Evolutionary conservation across 257 asterid species (phyloP).

Genomic region (Jasminum sambac): DNA sequence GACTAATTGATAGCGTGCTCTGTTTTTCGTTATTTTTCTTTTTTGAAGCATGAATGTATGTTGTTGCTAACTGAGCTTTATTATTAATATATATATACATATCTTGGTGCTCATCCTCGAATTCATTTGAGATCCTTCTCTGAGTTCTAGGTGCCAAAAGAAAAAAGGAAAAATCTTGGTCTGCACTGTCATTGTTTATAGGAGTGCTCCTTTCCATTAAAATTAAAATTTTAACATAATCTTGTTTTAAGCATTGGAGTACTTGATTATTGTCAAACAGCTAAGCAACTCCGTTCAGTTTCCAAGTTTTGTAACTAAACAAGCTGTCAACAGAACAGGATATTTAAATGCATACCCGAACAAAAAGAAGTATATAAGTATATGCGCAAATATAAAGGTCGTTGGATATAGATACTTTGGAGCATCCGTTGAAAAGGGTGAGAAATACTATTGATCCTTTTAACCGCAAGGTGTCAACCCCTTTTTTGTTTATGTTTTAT

Average conservation of each 20-base stretch:
- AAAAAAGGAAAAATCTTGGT: too few relatives aligned
- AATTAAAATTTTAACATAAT: too few relatives aligned
- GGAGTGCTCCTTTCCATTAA: not conserved
- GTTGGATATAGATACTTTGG: slow-evolving; percentile 21
- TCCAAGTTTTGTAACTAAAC: slow-evolving; percentile 18
- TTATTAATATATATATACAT: not conserved
- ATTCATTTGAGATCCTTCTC: not conserved
- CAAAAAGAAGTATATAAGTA: slow-evolving; percentile 26
- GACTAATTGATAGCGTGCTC: slow-evolving; percentile 41
- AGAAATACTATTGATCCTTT: slow-evolving; percentile 26
- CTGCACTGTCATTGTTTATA: not conserved
- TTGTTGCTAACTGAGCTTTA: not conserved
- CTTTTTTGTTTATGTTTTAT: not conserved
- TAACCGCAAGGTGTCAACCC: not conserved
- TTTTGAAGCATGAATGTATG: not conserved
- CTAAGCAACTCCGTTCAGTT: slow-evolving; percentile 22
- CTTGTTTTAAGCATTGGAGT: not conserved
- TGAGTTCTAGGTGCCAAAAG: not conserved
- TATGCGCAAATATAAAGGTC: slow-evolving; percentile 17
- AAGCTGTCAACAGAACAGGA: slow-evolving; percentile 48
- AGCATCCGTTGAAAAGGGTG: slow-evolving; percentile 24
- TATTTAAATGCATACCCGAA: slow-evolving; percentile 9
- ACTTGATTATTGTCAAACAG: slow-evolving; percentile 16
- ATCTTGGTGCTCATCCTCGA: not conserved
- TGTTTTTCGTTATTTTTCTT: not conserved